Evolutionary conservation across 768 basidiomycete species (phyloP), one percentile per base, ranked within the genome.

Genomic region (Mycena vitilis): DNA sequence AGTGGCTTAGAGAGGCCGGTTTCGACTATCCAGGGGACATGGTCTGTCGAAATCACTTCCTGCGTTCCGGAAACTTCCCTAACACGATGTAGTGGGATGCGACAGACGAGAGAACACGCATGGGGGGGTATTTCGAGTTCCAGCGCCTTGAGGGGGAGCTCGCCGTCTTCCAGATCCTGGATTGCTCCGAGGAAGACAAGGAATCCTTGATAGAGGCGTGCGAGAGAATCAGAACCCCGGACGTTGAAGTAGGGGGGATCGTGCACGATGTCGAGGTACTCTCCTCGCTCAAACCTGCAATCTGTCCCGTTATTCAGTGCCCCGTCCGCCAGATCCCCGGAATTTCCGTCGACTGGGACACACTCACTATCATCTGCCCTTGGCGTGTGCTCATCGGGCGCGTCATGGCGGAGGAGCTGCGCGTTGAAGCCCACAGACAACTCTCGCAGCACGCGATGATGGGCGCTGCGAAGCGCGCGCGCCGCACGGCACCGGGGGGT

Each of bases 351-450:
- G 63, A 69, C 44, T 69, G 68, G 68, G 49, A 64, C 10, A 38
- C 68, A 2, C 63, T 69, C 1, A 69, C 58, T 1, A 36, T 69
- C 23, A 60, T 58, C n/a, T 69, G 68, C 40, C 51, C 57, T 10
- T 69, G 67, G 68, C 63, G 68, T 18, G 12, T 51, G 2, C n/a
- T 69, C 36, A 25, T 69, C 45, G 63, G 34, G 2, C 63, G 68
- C 20, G 34, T 69, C 23, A 42, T 69, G 16, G 63, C 68, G 7
- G 68, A 69, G 38, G 68, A 69, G 37, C 63, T 69, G 2, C 68
- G 63, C 42, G 68, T 69, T n/a, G 68, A 65, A 5, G 68, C 56
- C 3, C 40, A 54, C 23, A 38, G 57, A 9, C 5, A 40, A 9
- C 40, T 40, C 15, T 40, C 40, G 15, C 40, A 40, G 11, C 40